Evolutionary conservation across 148 eudicot species (phyloP).

Genomic region (Polygonum aviculare): DNA sequence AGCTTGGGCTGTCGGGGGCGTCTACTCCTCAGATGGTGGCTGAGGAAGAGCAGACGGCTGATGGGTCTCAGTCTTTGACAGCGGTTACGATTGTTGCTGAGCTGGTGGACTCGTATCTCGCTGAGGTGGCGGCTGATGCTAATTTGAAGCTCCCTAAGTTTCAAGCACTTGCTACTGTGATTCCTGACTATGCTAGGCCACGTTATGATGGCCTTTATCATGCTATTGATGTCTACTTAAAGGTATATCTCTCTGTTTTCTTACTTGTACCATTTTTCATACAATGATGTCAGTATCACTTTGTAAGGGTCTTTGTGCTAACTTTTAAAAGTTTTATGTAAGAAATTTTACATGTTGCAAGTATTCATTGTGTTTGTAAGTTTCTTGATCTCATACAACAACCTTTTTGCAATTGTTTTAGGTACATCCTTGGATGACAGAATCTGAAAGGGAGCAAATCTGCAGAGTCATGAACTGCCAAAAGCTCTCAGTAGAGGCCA

Average conservation of each 20-base stretch:
- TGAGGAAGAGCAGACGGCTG: slow-evolving; percentile 24
- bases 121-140: slow-evolving; percentile 70
- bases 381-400: background rate
- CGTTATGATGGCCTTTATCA: slow-evolving; percentile 65
- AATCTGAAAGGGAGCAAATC: slow-evolving; percentile 60
- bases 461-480: slow-evolving; percentile 72
- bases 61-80: slow-evolving; percentile 32
- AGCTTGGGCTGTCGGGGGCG: slow-evolving; percentile 22
- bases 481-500: slow-evolving; percentile 66
- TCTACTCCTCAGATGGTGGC: slow-evolving; percentile 42
- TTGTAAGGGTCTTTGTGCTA: background rate
- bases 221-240: slow-evolving; percentile 66
- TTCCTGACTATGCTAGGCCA: slow-evolving; percentile 70
- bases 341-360: too few species aligned
- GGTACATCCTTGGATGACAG: slow-evolving; percentile 76
- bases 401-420: slow-evolving; percentile 11
- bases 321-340: background rate
- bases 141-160: slow-evolving; percentile 55
- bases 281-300: background rate
- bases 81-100: slow-evolving; percentile 57
- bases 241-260: slow-evolving; percentile 27
- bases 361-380: too few species aligned
- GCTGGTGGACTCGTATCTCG: slow-evolving; percentile 61
- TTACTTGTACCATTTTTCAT: background rate
- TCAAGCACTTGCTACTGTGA: slow-evolving; percentile 49